Base-by-base conservation (phyloP, 768 basidiomycete species). In the button mushroom (Agaricus bisporus) region DNA sequence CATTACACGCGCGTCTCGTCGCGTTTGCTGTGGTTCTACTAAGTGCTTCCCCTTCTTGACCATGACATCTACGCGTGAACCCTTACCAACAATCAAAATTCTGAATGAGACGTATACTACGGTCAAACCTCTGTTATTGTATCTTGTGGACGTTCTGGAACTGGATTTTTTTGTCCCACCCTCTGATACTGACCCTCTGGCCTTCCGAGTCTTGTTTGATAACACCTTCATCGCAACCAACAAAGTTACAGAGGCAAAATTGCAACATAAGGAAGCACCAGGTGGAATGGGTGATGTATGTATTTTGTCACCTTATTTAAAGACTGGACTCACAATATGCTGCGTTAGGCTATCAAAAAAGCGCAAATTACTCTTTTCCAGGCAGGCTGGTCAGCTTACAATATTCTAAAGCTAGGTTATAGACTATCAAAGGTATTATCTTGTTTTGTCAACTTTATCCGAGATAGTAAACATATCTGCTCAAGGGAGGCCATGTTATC, bases 361-460 rank as follows among this genome's bases (percentile, higher is more conserved):
- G 82, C 80, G 4, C 84, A 86, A 59, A 75, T 75, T 51, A 73
- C 69, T 36, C 64, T 88, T 7, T 76, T 88, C 45, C 64, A 63
- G 44, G 71, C 63, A 22, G 67, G 65, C 36, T 70, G 69, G 29
- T 65, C 73, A 20, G 47, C 22, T 14, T 69, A 72, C 1, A 86
- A 89, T 60, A 72, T 90, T 1, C 76, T 91, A 28, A 83, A 83
- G 0, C 58, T 73, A 11, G 89, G 89, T 2, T 91, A 88, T 64
- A 72, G 78, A 28, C 66, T 77, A 49, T 86, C 83, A 60, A 55
- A 77, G 63, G n/a, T n/a, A 20, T 22, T 22, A 2, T 22, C 1
- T 22, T 10, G 42, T 32, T 7, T 49, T 1, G 14, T 35, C 22
- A 22, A 4, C 2, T 22, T 22, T 20, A 10, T 36, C 12, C 20